phyloP scores from a whole-genome alignment of 2,329 filamentous ascomycete species.

The Curvularia lunata region DNA sequence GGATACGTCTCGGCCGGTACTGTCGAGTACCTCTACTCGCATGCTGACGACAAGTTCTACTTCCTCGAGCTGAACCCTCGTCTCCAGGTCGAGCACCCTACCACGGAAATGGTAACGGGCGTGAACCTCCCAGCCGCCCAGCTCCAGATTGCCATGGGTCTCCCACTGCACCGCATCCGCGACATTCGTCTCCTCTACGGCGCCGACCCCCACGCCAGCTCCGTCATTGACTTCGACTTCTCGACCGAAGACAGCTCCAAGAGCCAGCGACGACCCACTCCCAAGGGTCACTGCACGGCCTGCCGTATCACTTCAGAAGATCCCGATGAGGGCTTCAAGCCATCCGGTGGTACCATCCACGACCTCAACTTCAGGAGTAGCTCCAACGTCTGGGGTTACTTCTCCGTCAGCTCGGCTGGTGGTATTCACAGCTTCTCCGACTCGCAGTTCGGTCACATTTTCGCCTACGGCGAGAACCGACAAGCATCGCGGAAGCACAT shows the following conservation, averaged over 20 bases:
- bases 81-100: conserved; percentile 99
- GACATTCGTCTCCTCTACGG: conserved; percentile 97
- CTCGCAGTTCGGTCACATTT: conserved; percentile 98
- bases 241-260: conserved; percentile 81
- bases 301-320: conserved; percentile 99
- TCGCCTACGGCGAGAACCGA: conserved; percentile 97
- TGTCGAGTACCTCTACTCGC: conserved; percentile 98
- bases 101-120: conserved; percentile 98
- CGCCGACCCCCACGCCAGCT: conserved; percentile 84
- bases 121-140: conserved; percentile 97
- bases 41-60: conserved; percentile 98
- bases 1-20: conserved; percentile 99
- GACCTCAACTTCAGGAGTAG: conserved; percentile 98
- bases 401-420: conserved; percentile 95
- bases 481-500: conserved; percentile 97
- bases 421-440: conserved; percentile 99
- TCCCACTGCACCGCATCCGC: conserved; percentile 91
- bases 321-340: conserved; percentile 98
- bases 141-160: conserved; percentile 98
- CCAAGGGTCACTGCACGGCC: conserved; percentile 96
- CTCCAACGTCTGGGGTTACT: conserved; percentile 99
- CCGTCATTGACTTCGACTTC: conserved; percentile 96
- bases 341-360: conserved; percentile 98
- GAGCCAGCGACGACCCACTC: conserved; percentile 85
- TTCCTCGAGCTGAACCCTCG: conserved; percentile 98